These are phyloP conservation scores for Parastagonospora nodorum DNA, from an alignment of 2,329 filamentous ascomycete genomes.

Conservation along the genomic window DNA sequence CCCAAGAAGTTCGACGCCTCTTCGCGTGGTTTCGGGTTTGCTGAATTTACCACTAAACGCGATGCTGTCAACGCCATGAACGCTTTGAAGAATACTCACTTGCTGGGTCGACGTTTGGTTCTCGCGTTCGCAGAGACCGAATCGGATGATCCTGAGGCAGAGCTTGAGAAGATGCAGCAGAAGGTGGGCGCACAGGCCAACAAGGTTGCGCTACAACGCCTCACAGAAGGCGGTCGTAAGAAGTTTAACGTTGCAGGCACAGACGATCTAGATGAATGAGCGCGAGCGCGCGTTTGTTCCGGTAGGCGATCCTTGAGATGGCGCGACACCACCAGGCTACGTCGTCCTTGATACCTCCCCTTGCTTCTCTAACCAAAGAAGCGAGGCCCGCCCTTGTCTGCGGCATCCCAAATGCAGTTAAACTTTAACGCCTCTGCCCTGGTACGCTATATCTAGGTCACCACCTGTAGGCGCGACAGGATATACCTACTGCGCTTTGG, in stretches of 20 bases:
- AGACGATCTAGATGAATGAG: constrained; percentile 59
- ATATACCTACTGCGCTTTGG: constrained; percentile 33
- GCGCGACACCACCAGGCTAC: constrained; percentile 34
- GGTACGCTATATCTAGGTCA: constrained; percentile 39
- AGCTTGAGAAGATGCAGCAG: constrained; percentile 95
- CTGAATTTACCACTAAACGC: constrained; percentile 87
- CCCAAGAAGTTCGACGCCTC: constrained; percentile 92
- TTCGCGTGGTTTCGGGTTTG: constrained; percentile 93
- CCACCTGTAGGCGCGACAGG: constrained; percentile 30
- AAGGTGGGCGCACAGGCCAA: constrained; percentile 91
- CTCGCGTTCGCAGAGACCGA: constrained; percentile 91
- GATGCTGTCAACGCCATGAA: constrained; percentile 92
- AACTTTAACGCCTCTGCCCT: constrained; percentile 38
- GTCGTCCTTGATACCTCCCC: constrained; percentile 35
- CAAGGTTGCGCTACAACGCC: constrained; percentile 86
- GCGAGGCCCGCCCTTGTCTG: constrained; percentile 36
- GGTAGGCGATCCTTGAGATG: constrained; percentile 29
- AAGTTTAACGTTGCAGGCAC: constrained; percentile 82
- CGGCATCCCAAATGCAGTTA: constrained; percentile 36
- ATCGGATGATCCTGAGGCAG: constrained; percentile 87
- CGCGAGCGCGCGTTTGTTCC: constrained; percentile 39
- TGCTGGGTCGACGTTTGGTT: constrained; percentile 86
- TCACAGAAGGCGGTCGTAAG: constrained; percentile 80
- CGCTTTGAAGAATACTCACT: constrained; percentile 87
- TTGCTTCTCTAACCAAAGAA: constrained; percentile 42